phyloP scores from a whole-genome alignment of 2,329 filamentous ascomycete species.

The Penicillium sp. region DNA sequence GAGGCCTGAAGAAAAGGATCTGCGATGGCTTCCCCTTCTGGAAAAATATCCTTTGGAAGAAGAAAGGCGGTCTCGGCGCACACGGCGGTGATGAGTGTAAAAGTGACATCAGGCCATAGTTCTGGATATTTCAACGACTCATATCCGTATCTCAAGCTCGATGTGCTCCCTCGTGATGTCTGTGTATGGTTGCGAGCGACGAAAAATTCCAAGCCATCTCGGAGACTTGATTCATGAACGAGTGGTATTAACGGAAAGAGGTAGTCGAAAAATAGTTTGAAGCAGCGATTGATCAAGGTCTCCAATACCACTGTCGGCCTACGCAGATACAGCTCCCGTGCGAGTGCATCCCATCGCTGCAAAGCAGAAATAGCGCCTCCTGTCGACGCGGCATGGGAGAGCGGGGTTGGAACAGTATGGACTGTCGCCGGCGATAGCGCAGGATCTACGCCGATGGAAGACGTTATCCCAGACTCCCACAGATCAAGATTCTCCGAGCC shows the following conservation, averaged over 20 bases:
- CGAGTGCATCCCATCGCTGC: conserved; percentile 25
- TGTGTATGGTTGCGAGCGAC: conserved; percentile 8
- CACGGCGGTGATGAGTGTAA: conserved; percentile 51
- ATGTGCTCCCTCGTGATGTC: background rate
- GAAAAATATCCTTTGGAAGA: conserved; percentile 46
- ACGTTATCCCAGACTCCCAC: conserved; percentile 13
- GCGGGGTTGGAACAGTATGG: conserved; percentile 17
- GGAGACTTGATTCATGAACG: conserved; percentile 48
- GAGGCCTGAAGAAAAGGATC: conserved; percentile 48
- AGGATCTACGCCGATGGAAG: conserved; percentile 8
- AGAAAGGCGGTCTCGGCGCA: conserved; percentile 50
- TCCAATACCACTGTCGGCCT: conserved; percentile 15
- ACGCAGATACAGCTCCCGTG: conserved; percentile 9
- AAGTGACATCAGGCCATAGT: conserved; percentile 44
- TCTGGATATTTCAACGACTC: conserved; percentile 27
- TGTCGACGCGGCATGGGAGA: conserved; percentile 19
- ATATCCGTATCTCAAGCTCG: conserved; percentile 12
- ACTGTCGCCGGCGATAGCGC: conserved; percentile 17
- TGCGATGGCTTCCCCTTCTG: conserved; percentile 44
- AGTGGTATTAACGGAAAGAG: conserved; percentile 50
- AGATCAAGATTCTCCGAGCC: conserved; percentile 7
- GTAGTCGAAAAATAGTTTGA: conserved; percentile 50
- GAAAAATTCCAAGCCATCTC: conserved; percentile 43
- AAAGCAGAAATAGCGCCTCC: conserved; percentile 15
- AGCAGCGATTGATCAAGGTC: conserved; percentile 31